A percentile compares a stretch with the other conserved stretches of the same genome.
Evolutionary conservation across 2,329 filamentous ascomycete species (phyloP).

Genomic region (Cordyceps pruinosa): DNA sequence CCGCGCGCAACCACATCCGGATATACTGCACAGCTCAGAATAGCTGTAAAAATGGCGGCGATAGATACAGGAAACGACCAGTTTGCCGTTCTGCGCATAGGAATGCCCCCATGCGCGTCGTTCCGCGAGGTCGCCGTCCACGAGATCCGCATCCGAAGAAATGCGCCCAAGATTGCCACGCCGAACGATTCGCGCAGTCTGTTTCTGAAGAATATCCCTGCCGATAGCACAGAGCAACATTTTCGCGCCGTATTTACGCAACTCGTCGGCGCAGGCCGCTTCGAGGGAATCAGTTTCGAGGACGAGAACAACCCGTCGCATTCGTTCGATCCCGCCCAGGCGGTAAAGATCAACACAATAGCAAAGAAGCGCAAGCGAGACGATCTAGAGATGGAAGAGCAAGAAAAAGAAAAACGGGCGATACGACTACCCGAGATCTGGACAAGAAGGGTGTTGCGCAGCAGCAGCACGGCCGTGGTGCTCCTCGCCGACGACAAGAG

Average conservation of each 20-base stretch:
- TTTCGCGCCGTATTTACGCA: conserved; percentile 68
- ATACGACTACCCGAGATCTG: conserved; percentile 64
- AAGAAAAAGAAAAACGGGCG: conserved; percentile 48
- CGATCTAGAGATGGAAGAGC: conserved; percentile 49
- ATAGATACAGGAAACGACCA: conserved; percentile 35
- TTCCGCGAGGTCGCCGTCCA: conserved; percentile 61
- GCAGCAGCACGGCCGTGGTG: conserved; percentile 73
- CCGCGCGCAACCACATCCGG: not conserved
- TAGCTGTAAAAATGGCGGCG: conserved; percentile 22
- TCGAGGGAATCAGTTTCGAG: conserved; percentile 74
- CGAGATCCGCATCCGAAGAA: conserved; percentile 79
- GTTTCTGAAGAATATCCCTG: conserved; percentile 84
- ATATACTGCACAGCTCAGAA: not conserved
- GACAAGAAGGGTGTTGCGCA: conserved; percentile 62
- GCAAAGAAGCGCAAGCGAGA: conserved; percentile 35
- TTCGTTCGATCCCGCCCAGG: conserved; percentile 44
- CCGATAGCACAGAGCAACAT: conserved; percentile 72
- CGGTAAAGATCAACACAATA: conserved; percentile 28
- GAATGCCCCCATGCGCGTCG: conserved; percentile 55
- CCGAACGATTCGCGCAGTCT: conserved; percentile 69
- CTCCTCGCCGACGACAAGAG: conserved; percentile 78
- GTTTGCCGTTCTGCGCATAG: conserved; percentile 64
- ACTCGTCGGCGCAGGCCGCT: conserved; percentile 68
- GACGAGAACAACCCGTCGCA: conserved; percentile 36
- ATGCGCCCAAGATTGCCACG: conserved; percentile 71